Conservation (phyloP, 2,329 filamentous ascomycete genomes). For the Xylariaceae sp. region DNA sequence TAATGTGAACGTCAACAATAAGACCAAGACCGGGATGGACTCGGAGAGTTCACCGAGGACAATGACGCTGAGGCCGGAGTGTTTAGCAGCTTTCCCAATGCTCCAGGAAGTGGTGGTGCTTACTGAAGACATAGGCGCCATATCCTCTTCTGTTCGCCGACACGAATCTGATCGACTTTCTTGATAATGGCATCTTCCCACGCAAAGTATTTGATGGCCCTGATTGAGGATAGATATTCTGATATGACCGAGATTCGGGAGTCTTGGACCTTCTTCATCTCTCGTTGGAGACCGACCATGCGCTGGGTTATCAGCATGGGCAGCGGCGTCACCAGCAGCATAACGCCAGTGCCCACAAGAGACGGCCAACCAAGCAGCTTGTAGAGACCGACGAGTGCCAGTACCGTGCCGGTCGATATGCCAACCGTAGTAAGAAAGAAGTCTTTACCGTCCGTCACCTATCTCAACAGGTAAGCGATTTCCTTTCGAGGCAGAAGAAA, state of each 20-base stretch:
- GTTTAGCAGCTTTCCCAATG: background rate
- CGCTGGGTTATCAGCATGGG: conserved; percentile 40
- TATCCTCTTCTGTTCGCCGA: conserved; percentile 44
- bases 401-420: conserved; percentile 37
- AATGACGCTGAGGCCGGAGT: conserved; percentile 14
- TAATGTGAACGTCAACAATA: conserved; percentile 47
- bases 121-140: conserved; percentile 45
- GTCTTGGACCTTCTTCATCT: conserved; percentile 49
- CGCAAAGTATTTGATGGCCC: conserved; percentile 53
- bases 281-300: conserved; percentile 43
- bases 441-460: conserved; percentile 43
- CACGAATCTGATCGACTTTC: conserved; percentile 42
- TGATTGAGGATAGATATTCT: conserved; percentile 50
- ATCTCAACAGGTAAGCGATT: too few relatives aligned
- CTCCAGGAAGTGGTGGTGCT: background rate
- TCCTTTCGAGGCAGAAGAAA: too few relatives aligned
- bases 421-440: conserved; percentile 39
- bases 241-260: conserved; percentile 49
- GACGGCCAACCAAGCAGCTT: conserved; percentile 48
- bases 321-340: conserved; percentile 41
- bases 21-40: conserved; percentile 42
- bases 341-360: conserved; percentile 41
- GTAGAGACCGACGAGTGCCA: conserved; percentile 46
- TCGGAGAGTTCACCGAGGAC: conserved; percentile 41
- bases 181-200: conserved; percentile 48